Conservation (phyloP, 257 asterid genomes). For the Echites panduratus region DNA sequence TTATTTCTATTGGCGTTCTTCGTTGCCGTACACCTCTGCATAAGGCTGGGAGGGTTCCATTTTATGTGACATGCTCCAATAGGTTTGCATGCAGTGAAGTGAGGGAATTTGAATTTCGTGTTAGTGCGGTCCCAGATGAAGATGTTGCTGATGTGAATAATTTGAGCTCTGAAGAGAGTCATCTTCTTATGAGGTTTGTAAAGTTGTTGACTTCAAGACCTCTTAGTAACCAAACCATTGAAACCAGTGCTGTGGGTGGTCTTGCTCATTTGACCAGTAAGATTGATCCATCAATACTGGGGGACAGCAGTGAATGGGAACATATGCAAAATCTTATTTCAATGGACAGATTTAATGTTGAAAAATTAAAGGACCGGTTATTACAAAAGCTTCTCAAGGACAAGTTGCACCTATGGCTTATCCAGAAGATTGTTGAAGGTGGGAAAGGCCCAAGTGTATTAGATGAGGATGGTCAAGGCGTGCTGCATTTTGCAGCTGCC, state of each 20-base stretch:
- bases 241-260: conserved; percentile 32
- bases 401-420: conserved; percentile 69
- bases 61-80: conserved; percentile 80
- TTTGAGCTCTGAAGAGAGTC: conserved; percentile 44
- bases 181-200: conserved; percentile 66
- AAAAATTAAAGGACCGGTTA: conserved; percentile 54
- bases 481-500: conserved; percentile 82
- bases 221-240: conserved; percentile 25
- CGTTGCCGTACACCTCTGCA: conserved; percentile 73
- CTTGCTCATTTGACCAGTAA: conserved; percentile 37
- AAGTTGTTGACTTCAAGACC: conserved; percentile 61
- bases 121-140: conserved; percentile 34
- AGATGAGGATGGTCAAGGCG: conserved; percentile 84
- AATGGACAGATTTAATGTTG: conserved; percentile 47
- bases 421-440: conserved; percentile 65
- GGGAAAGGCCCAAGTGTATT: conserved; percentile 71
- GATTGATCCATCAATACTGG: conserved; percentile 51
- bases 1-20: conserved; percentile 70
- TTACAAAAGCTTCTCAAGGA: conserved; percentile 64
- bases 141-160: conserved; percentile 29
- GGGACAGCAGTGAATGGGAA: conserved; percentile 66
- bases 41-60: conserved; percentile 71
- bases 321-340: conserved; percentile 37
- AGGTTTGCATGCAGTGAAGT: conserved; percentile 96
- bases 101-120: conserved; percentile 76